Conservation (phyloP, 2,329 filamentous ascomycete genomes). For the Thielaviopsis punctulata region DNA sequence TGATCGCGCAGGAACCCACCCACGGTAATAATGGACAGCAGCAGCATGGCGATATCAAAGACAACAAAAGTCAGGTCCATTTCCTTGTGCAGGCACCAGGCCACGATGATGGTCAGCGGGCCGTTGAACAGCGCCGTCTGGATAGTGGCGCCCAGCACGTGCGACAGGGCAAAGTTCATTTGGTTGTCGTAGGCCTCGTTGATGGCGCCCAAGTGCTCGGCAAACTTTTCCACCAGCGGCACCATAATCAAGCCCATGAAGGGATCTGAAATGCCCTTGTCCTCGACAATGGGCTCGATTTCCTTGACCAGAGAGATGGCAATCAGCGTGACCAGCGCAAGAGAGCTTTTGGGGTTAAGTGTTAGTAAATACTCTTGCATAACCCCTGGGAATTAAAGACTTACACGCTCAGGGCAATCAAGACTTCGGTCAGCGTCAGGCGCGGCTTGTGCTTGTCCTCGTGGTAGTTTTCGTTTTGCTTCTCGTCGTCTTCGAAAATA, state of each 20-base stretch:
- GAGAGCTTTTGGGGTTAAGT: too few species aligned
- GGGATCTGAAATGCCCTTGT: conserved; percentile 29
- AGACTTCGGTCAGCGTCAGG: conserved; percentile 57
- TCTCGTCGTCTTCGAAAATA: conserved; percentile 54
- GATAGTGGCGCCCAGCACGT: conserved; percentile 72
- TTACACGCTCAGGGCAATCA: conserved; percentile 37
- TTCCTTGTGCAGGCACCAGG: conserved; percentile 53
- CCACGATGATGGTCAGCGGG: conserved; percentile 65
- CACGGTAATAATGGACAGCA: conserved; percentile 72
- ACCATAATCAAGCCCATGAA: conserved; percentile 59
- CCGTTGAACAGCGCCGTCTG: conserved; percentile 83
- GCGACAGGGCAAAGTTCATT: conserved; percentile 72
- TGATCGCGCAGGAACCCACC: conserved; percentile 76
- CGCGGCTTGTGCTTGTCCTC: conserved; percentile 45
- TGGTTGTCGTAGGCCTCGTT: conserved; percentile 73
- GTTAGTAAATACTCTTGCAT: too few species aligned
- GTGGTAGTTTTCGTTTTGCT: conserved; percentile 44
- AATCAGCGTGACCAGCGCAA: conserved; percentile 55
- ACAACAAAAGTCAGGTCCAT: conserved; percentile 77
- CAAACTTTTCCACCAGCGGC: conserved; percentile 69
- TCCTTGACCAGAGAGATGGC: conserved; percentile 57
- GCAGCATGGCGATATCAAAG: conserved; percentile 67
- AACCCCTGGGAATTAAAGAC: background rate
- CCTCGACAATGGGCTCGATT: conserved; percentile 41
- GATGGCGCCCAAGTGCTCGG: conserved; percentile 68